These are phyloP conservation scores for Ochromonas danica DNA, from an alignment of 108 stramenopile genomes.

Conservation along the genomic window DNA sequence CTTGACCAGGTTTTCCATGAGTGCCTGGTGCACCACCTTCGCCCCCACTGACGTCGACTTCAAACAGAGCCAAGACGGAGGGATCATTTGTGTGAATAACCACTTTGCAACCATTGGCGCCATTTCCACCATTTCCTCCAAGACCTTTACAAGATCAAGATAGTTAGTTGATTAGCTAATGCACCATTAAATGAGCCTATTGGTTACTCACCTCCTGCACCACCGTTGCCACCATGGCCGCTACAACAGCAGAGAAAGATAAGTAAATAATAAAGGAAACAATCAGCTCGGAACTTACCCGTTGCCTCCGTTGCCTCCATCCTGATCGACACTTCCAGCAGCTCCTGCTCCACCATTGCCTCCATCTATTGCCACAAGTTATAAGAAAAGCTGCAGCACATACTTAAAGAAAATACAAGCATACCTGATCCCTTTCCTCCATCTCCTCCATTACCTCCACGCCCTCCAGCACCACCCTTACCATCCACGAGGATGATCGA, in stretches of 20 bases:
- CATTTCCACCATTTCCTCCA: background rate
- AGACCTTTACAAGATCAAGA: too few species aligned
- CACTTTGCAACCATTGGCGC: background rate
- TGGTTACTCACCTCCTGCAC: background rate
- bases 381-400: too few species aligned
- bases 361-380: too few species aligned
- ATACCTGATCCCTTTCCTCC: background rate
- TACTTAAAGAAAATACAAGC: too few species aligned
- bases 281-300: too few species aligned
- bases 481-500: background rate
- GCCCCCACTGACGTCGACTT: background rate
- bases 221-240: conserved; percentile 17
- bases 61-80: background rate
- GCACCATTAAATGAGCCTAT: background rate
- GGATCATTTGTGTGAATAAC: background rate
- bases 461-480: background rate
- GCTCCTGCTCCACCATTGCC: conserved; percentile 12
- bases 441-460: background rate
- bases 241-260: background rate
- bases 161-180: background rate
- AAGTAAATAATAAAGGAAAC: too few species aligned
- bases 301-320: background rate
- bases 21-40: background rate
- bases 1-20: conserved; percentile 2
- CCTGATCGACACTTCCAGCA: background rate